Base-by-base conservation (phyloP, 2,329 filamentous ascomycete species). In the Tolypocladium pustulatum region DNA sequence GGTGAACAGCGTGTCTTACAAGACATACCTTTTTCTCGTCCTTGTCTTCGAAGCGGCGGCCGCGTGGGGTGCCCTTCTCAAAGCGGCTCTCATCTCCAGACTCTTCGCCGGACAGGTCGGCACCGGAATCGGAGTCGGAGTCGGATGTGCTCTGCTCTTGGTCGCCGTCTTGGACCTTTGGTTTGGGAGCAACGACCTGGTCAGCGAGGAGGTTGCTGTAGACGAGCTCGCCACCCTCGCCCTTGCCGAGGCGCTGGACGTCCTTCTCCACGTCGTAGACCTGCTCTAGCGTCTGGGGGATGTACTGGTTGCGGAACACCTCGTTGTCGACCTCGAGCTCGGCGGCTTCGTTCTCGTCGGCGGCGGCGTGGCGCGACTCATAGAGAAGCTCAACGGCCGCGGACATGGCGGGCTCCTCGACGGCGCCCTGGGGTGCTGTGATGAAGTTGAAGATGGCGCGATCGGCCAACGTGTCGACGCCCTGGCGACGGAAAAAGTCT, bases 181-280 rank as follows among this genome's bases (percentile, higher is more conserved):
- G 64, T 43, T 72, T 69, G 38, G 65, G 65, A 3, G 64, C 75
- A 4, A 81, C 76, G 8, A 84, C 77, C 59, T 87, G 84, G 62
- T 88, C 83, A 4, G 92, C 91, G 1, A 99, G 79, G 9, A 99
- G 80, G 64, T 90, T 89, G 62, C 86, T 85, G 75, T 97, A 97
- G 1, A 96, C 84, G 0, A 97, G 79, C n/a, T 88, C 85, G 15
- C 84, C 82, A 25, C 87, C 89, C 63, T 88, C 81, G 6, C 91
- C 91, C 51, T 85, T 80, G 9, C 83, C 83, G 27, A 96, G 82
- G 70, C 86, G 86, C 65, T 90, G 87, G 2, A 86, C 90, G 65
- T 97, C 94, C 65, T 92, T 88, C 73, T 97, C 94, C 56, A 96
- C 86, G 70, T 99, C 92, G 72, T 97, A 97, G 5, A 99, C 93